Percentiles rank a stretch among this genome's conserved stretches.
These are phyloP conservation scores for Diaporthe vexans DNA, from an alignment of 2,329 filamentous ascomycete genomes.

Conservation along the genomic window DNA sequence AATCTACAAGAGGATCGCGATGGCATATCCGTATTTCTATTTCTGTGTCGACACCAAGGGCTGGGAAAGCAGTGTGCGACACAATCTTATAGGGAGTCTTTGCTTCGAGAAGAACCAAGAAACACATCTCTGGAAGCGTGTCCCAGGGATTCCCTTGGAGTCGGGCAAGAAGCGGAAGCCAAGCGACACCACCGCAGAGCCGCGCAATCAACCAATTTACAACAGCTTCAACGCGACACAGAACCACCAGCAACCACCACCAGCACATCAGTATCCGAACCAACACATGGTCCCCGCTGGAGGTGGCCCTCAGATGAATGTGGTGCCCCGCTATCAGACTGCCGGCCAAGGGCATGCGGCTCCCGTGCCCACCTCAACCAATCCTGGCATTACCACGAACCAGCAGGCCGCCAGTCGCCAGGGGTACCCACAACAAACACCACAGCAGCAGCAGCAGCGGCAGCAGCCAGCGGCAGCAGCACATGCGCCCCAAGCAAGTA, in stretches of 20 bases:
- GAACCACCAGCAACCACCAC: constrained; percentile 41
- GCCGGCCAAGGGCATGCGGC: constrained; percentile 37
- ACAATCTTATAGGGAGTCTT: constrained; percentile 73
- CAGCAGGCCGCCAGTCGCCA: constrained; percentile 32
- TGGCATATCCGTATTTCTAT: constrained; percentile 71
- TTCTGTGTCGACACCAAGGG: constrained; percentile 73
- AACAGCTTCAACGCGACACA: constrained; percentile 42
- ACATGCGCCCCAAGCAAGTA: constrained; percentile 19
- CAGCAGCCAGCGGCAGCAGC: neutral
- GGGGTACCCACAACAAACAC: constrained; percentile 30
- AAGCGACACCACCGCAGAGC: constrained; percentile 54
- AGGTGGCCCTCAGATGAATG: constrained; percentile 33
- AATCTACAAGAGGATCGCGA: constrained; percentile 73
- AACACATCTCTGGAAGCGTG: constrained; percentile 69
- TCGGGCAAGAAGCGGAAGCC: constrained; percentile 73
- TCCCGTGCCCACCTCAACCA: constrained; percentile 1
- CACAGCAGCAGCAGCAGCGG: neutral
- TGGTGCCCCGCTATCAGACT: constrained; percentile 37
- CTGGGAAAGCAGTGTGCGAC: constrained; percentile 76
- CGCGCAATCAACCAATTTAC: constrained; percentile 47
- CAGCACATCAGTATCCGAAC: constrained; percentile 44
- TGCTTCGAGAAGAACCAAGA: constrained; percentile 72
- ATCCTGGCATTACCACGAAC: constrained; percentile 14
- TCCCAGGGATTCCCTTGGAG: constrained; percentile 70
- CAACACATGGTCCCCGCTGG: constrained; percentile 41